Evolutionary conservation across 352 stramenopile genomes (phyloP), one percentile per base, ranked within the genome.

Genomic region (Pythium periplocum): DNA sequence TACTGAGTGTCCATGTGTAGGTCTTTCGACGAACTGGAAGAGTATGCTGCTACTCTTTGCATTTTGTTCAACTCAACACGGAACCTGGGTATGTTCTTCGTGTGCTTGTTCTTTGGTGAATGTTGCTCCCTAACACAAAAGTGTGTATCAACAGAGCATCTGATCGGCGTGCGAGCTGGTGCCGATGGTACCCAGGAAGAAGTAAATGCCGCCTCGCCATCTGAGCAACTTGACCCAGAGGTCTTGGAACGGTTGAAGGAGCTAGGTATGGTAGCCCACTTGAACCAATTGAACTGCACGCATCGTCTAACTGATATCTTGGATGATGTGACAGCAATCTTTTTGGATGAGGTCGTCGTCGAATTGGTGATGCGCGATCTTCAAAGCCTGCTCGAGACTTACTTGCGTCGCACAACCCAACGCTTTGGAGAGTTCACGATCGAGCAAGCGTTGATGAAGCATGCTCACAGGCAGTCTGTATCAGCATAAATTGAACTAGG

Each of bases 311-410:
- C 0, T 26, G 17, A 26, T 26, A 0, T 0, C 17, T 26, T 26
- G 17, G 17, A 26, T 26, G 17, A 26, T 26, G 17, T 26, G 31
- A 7, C n/a, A 90, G 79, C 76, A 5, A 66, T 86, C 11, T 91
- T 91, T 46, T 61, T 93, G 12, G 75, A 93, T 30, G 83, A 93
- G 54, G 72, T 93, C 26, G 74, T 93, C n/a, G 56, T 86, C 9
- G 78, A 91, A 34, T 60, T 93, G 31, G 73, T 89, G 5, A 86
- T 90, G 75, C 75, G 80, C 31, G 83, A 93, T 42, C 64, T 89
- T 35, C 76, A 90, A 40, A 73, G 54, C 35, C 65, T 93, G 4
- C 57, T 93, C 35, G 75, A 89, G 2, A 55, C 72, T 6, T 93
- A 88, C 55, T 48, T 93, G 31, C 69, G 64, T 32, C 69, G 75